Evolutionary conservation across 495 filamentous ascomycete genomes (phyloP).

Genomic region (Penicillium cinerascens): DNA sequence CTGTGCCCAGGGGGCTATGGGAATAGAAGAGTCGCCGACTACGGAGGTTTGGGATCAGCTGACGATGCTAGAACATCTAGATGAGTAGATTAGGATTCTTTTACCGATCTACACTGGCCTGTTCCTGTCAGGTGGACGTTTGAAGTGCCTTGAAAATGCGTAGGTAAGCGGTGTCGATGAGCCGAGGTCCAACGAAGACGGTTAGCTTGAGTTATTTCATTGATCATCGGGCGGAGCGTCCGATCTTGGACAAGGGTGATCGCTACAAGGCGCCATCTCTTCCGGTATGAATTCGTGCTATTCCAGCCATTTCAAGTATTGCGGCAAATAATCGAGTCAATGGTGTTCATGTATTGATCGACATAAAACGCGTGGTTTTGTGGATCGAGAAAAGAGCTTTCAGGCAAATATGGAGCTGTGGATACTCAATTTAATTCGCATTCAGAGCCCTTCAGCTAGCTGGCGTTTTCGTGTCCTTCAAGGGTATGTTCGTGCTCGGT

Average conservation of each 20-base stretch:
- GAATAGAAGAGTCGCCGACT: background rate
- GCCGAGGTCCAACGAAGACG: slow-evolving; percentile 27
- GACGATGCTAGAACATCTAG: background rate
- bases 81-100: background rate
- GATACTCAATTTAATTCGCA: background rate
- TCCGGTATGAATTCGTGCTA: slow-evolving; percentile 11
- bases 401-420: background rate
- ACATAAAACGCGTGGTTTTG: background rate
- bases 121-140: background rate
- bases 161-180: slow-evolving; percentile 1
- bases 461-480: background rate
- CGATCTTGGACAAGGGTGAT: slow-evolving; percentile 1
- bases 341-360: background rate
- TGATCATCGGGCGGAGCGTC: slow-evolving; percentile 5
- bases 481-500: slow-evolving; percentile 3
- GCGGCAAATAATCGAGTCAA: background rate
- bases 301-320: background rate
- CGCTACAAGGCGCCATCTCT: background rate
- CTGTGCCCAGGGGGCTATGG: background rate
- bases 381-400: background rate
- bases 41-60: background rate
- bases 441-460: background rate
- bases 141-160: background rate
- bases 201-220: slow-evolving; percentile 9
- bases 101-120: background rate